Conservation (phyloP, 2,329 filamentous ascomycete species). For the Fulvia fulva region DNA sequence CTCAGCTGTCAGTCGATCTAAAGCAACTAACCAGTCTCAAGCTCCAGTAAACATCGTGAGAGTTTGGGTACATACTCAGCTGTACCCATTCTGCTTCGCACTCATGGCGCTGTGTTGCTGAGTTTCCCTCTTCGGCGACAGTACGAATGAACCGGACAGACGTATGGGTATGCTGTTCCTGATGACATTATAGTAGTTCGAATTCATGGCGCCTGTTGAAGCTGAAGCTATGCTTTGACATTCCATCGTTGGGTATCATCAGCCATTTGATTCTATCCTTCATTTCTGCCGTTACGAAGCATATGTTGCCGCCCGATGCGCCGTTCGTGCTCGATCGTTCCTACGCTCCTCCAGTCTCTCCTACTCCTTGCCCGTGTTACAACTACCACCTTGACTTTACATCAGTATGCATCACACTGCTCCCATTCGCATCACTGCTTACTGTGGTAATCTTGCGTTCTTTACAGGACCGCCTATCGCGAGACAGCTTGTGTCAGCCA, state of each 20-base stretch:
- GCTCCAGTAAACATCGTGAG: no score
- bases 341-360: neutral
- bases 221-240: constrained; percentile 11
- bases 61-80: no score
- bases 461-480: constrained; percentile 7
- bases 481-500: constrained; percentile 1
- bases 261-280: constrained; percentile 8
- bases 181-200: neutral
- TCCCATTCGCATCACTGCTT: neutral
- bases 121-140: no score
- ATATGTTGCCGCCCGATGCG: neutral
- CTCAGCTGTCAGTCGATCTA: no score
- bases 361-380: neutral
- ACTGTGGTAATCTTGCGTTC: constrained; percentile 9
- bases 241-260: constrained; percentile 13
- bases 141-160: no score
- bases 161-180: neutral
- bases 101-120: no score
- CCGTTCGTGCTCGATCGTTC: neutral
- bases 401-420: neutral
- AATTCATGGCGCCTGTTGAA: neutral
- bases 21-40: no score
- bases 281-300: constrained; percentile 3
- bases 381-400: neutral
- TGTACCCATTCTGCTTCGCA: no score